Evolutionary conservation across 495 filamentous ascomycete species (phyloP), one percentile per base, ranked within the genome.

Genomic region (Podospora pseudopauciseta): DNA sequence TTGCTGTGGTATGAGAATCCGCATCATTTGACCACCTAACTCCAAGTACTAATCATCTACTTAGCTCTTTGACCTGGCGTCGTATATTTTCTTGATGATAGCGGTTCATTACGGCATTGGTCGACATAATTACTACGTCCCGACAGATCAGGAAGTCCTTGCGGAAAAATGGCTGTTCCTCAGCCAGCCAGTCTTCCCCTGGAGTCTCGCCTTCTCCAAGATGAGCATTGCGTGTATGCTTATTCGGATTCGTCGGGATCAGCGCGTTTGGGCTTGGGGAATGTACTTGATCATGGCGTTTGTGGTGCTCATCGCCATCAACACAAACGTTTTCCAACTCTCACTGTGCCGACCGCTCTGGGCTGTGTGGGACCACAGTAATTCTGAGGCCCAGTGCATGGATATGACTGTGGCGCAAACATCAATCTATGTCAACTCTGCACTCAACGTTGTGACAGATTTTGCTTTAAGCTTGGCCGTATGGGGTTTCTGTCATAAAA

Each of bases 221-320:
- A 70, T 75, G 44, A 72, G 72, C 72, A 76, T 80, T 27, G 73
- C 74, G 9, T 68, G 69, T 30, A 76, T 71, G 68, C 74, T 80
- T 20, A 67, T 80, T 4, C 76, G 78, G 23, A 71, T 80, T 67
- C 64, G 64, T 32, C 70, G 72, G 20, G 71, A 74, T 44, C 65
- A 55, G 16, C 44, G 49, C 7, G 13, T 59, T 5, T 79, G 77
- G 78, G 62, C 26, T 18, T 60, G 67, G 32, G 66, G 73, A 18
- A 72, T 80, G 63, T 71, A 70, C 26, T 30, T 49, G 27, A 65
- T 76, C 60, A 49, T 49, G 39, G 9, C 2, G 7, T 49, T 49
- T 16, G 39, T 49, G 39, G 39, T 49, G 9, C 39, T 49, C 9
- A 49, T 18, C 2, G 39, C 39, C 39, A 49, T 49, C 39, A 49